Conservation (phyloP, 2,329 filamentous ascomycete genomes). For the Nemania serpens region DNA sequence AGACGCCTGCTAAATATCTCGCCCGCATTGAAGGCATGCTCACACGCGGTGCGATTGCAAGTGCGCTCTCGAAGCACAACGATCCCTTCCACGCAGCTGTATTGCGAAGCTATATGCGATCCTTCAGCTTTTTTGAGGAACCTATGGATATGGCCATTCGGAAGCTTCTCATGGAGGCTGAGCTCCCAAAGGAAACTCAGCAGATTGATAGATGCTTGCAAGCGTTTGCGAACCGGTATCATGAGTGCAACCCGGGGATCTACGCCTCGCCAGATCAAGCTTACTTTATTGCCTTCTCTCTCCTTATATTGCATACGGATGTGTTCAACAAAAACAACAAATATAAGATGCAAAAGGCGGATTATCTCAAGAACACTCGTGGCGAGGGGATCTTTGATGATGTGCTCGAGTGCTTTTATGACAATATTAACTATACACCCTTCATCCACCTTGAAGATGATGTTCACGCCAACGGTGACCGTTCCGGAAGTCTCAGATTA, state of each 20-base stretch:
- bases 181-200: constrained; percentile 95
- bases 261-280: constrained; percentile 90
- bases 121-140: constrained; percentile 93
- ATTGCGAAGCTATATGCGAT: constrained; percentile 91
- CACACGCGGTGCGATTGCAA: constrained; percentile 81
- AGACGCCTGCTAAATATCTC: constrained; percentile 89
- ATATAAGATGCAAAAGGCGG: constrained; percentile 94
- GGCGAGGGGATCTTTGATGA: constrained; percentile 94
- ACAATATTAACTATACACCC: constrained; percentile 97
- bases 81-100: constrained; percentile 84
- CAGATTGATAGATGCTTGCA: constrained; percentile 95
- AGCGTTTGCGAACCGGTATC: constrained; percentile 93
- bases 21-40: constrained; percentile 80
- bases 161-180: constrained; percentile 94
- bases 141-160: constrained; percentile 98
- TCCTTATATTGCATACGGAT: constrained; percentile 94
- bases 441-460: constrained; percentile 98
- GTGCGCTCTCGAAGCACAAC: constrained; percentile 80
- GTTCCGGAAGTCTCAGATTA: constrained; percentile 71
- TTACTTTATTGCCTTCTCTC: constrained; percentile 97
- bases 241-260: constrained; percentile 97
- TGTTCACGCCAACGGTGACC: constrained; percentile 76
- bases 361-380: constrained; percentile 93
- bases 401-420: constrained; percentile 93
- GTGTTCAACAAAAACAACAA: constrained; percentile 99